Base-by-base conservation (phyloP, 1,284 basidiomycete genomes). In the Malassezia caprae region DNA sequence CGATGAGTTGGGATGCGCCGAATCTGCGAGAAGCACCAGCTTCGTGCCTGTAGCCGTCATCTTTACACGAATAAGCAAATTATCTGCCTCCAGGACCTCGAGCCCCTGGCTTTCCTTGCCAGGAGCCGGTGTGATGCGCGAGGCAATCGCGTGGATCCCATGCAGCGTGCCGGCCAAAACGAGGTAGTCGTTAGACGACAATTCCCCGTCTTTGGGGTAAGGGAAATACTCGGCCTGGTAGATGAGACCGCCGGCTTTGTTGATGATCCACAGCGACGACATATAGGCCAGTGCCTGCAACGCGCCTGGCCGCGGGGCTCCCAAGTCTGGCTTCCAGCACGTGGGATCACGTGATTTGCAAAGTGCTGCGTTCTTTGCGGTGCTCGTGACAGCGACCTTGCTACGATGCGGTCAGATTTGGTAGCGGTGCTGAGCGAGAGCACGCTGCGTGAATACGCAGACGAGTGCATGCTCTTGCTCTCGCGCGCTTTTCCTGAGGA, bases 11-110 rank as follows among this genome's bases (percentile, higher is more conserved):
- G 81, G 77, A 72, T 93, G 86, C 42, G 84, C 79, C 13, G 87
- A 77, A 0, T 87, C 86, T 2, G 87, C 88, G 42, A 96, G 78
- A 1, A 98, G 78, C 3, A 99, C 89, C 63, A 98, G 94, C 76
- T 98, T 98, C n/a, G 89, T 96, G 94, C 94, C 94, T 1, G 94
- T 98, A n/a, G 83, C 80, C 1, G 93, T 96, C 61, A 96, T 80
- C 54, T 88, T 81, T 58, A 93, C 86, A 19, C 83, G 85, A 78
- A 94, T 83, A 73, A 89, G 90, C 78, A 94, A 90, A 0, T 84
- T 83, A 70, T 98, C 94, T 11, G 87, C 88, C 72, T 96, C 93
- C 57, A 98, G 88, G 27, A 87, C 84, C 75, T 96, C 87, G 8
- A 88, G 85, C 15, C 94, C 94, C 13, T 86, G 88, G 28, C 80